phyloP scores from a whole-genome alignment of 495 filamentous ascomycete genomes.

The Xylaria palmicola region DNA sequence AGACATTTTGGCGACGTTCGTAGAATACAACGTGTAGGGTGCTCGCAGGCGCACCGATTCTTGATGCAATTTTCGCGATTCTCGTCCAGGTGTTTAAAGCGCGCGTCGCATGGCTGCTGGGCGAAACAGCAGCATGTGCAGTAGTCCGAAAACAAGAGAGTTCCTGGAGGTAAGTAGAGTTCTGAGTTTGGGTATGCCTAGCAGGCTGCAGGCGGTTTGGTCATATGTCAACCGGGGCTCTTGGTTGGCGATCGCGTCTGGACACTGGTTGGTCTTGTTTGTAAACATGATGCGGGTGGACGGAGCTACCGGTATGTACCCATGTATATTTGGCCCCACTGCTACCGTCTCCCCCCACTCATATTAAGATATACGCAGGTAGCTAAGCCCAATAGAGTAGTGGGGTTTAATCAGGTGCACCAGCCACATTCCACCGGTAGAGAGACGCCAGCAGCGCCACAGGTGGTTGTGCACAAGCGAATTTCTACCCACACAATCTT shows the following conservation, averaged over 20 bases:
- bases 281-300: slow-evolving; percentile 28
- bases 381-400: too few relatives aligned
- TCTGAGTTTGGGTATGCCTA: not conserved
- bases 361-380: too few relatives aligned
- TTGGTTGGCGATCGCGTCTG: slow-evolving; percentile 24
- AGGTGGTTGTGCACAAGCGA: slow-evolving; percentile 19
- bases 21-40: not conserved
- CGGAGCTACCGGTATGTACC: slow-evolving; percentile 6
- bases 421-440: slow-evolving; percentile 16
- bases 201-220: not conserved
- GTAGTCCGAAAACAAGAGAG: not conserved
- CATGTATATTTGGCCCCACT: not conserved
- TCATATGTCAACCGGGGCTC: not conserved
- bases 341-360: not conserved
- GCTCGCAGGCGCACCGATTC: not conserved
- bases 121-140: not conserved
- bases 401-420: not conserved
- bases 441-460: slow-evolving; percentile 1
- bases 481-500: slow-evolving; percentile 32
- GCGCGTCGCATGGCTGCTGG: slow-evolving; percentile 14
- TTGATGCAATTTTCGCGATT: slow-evolving; percentile 1
- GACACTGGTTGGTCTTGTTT: slow-evolving; percentile 22
- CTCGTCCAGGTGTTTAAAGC: not conserved
- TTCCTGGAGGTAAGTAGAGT: not conserved
- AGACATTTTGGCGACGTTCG: slow-evolving; percentile 40